Percentiles rank a stretch among this genome's conserved stretches.
phyloP scores from a whole-genome alignment of 805 yeast species.

The Cyberlindnera lachancei region DNA sequence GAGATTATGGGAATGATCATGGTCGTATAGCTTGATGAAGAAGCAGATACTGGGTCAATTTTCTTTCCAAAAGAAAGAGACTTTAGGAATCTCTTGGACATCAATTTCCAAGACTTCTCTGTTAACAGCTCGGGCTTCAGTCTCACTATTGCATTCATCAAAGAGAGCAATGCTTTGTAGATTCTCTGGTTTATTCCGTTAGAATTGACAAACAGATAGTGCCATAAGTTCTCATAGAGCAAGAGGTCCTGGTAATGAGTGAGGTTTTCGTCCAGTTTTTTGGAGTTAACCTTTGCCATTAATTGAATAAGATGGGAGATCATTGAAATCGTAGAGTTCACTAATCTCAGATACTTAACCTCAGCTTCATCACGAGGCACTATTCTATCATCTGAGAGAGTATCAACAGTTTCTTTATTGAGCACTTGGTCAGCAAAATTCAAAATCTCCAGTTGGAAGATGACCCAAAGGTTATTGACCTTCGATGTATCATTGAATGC shows the following conservation, averaged over 20 bases:
- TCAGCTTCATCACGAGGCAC: slow-evolving; percentile 58
- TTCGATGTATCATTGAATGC: slow-evolving; percentile 54
- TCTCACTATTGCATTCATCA: slow-evolving; percentile 27
- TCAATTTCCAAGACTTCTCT: slow-evolving; percentile 23
- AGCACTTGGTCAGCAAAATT: slow-evolving; percentile 47
- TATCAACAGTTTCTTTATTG: slow-evolving; percentile 47
- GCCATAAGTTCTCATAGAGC: slow-evolving; percentile 37
- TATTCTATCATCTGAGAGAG: slow-evolving; percentile 70
- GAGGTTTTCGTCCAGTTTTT: slow-evolving; percentile 15
- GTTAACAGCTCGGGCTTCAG: slow-evolving; percentile 16
- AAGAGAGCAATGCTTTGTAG: slow-evolving; percentile 33
- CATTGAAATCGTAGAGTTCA: slow-evolving; percentile 42
- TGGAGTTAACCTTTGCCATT: slow-evolving; percentile 12
- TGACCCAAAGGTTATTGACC: slow-evolving; percentile 49
- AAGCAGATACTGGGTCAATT: slow-evolving; percentile 22
- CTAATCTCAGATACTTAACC: slow-evolving; percentile 53
- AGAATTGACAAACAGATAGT: slow-evolving; percentile 27
- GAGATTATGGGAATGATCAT: slow-evolving; percentile 42
- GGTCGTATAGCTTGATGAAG: slow-evolving; percentile 36
- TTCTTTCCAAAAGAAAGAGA: slow-evolving; percentile 25
- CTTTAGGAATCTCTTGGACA: slow-evolving; percentile 26
- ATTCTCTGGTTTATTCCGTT: slow-evolving; percentile 32
- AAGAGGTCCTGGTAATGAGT: slow-evolving; percentile 29
- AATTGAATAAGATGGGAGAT: slow-evolving; percentile 29
- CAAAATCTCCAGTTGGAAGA: slow-evolving; percentile 50